These are phyloP conservation scores for Talaromyces adpressus DNA, from an alignment of 495 filamentous ascomycete species.

Conservation along the genomic window DNA sequence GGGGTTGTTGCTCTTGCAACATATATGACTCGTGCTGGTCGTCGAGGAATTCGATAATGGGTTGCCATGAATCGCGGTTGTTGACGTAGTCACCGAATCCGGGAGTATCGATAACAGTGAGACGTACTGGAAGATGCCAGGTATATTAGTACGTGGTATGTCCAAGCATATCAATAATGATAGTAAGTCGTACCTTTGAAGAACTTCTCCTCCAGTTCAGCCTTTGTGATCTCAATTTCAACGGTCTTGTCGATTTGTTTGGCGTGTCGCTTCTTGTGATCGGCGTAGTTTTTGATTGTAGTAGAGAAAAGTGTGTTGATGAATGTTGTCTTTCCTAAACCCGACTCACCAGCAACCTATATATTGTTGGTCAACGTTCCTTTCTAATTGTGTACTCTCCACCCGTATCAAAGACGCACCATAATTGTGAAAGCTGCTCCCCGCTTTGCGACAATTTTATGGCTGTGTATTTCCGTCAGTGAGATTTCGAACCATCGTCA, in stretches of 20 bases:
- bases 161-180: background rate
- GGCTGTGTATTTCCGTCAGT: constrained; percentile 42
- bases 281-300: constrained; percentile 99
- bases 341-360: constrained; percentile 96
- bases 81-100: constrained; percentile 99
- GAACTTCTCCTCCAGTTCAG: constrained; percentile 99
- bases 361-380: constrained; percentile 13
- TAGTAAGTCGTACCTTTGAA: constrained; percentile 82
- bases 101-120: constrained; percentile 97
- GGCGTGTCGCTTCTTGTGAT: constrained; percentile 95
- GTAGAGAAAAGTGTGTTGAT: constrained; percentile 99
- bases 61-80: constrained; percentile 99
- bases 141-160: background rate
- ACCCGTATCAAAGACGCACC: constrained; percentile 46
- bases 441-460: constrained; percentile 99
- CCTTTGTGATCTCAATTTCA: constrained; percentile 99
- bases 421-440: constrained; percentile 99
- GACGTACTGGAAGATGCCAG: constrained; percentile 59
- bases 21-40: constrained; percentile 99
- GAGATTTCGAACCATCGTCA: background rate
- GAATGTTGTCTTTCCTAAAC: constrained; percentile 97
- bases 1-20: constrained; percentile 99
- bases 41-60: constrained; percentile 98
- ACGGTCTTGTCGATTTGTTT: constrained; percentile 99
- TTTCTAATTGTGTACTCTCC: constrained; percentile 16